Evolutionary conservation across 306 rosid genomes (phyloP).

Genomic region (Adenanthera pavonina): DNA sequence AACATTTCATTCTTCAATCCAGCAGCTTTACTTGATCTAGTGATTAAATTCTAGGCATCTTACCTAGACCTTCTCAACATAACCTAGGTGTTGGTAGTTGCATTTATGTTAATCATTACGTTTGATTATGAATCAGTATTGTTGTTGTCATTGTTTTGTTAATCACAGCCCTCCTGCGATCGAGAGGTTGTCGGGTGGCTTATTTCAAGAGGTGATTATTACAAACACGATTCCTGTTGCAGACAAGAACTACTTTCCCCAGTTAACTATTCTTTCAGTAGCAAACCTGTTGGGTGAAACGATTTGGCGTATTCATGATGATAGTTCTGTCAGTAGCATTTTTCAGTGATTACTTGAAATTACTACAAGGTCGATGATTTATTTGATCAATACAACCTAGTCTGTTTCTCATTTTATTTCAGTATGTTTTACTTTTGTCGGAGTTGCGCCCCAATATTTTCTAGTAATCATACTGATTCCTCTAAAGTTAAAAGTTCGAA

Average conservation of each 20-base stretch:
- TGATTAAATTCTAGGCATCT: background rate
- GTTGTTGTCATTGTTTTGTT: constrained; percentile 17
- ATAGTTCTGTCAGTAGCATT: constrained; percentile 91
- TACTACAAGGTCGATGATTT: background rate
- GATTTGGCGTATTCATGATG: constrained; percentile 94
- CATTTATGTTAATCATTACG: constrained; percentile 1
- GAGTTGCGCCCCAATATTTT: background rate
- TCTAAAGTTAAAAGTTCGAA: background rate
- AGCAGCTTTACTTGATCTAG: background rate
- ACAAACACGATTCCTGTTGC: constrained; percentile 87
- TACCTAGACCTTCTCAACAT: background rate
- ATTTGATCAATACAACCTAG: constrained; percentile 26
- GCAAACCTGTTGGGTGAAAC: constrained; percentile 96
- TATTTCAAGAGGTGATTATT: constrained; percentile 91
- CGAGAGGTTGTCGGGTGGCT: constrained; percentile 84
- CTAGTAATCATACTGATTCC: background rate
- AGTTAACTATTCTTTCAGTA: constrained; percentile 89
- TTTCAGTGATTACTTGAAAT: constrained; percentile 52
- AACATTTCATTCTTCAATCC: background rate
- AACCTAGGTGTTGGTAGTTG: background rate
- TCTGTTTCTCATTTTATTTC: background rate
- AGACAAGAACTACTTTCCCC: constrained; percentile 85
- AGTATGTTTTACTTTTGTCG: background rate
- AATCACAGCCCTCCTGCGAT: constrained; percentile 86
- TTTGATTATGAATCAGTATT: constrained; percentile 9